Base-by-base conservation (phyloP, 768 basidiomycete species). In the Amanita thiersii region DNA sequence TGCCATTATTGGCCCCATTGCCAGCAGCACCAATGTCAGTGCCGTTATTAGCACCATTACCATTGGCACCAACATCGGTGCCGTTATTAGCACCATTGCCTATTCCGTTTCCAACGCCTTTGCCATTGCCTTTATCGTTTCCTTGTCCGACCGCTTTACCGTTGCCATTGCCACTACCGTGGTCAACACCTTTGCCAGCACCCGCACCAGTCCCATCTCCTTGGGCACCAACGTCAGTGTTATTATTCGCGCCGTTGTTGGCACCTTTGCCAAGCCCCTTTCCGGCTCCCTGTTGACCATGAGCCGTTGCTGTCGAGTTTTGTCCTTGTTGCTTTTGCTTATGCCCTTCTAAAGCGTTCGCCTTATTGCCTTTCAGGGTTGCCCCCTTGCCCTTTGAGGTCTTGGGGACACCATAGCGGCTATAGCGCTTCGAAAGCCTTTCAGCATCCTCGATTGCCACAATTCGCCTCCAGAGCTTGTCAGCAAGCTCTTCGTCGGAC, bases 401-500 rank as follows among this genome's bases (percentile, higher is more conserved):
- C 15, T 51, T 50, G 8, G 52, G 49, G 25, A 61, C 44, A 44
- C 61, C 63, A 6, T 48, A 34, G 29, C 58, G 60, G 46, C 60
- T 64, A 47, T 56, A 65, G 9, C 69, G 65, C 43, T 59, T 67
- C 43, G 56, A 49, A 11, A 66, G 59, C 5, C 53, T 59, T 39
- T 52, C 54, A 31, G 52, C 47, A 17, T 50, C 65, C 25, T 65
- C 65, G 4, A 69, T 46, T 12, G 68, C 44, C 41, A 66, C 59
- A 44, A 77, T 47, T 32, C 77, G 73, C 53, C 71, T 75, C 43
- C 64, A 57, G 39, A 79, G 54, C 44, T 64, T 69, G 15, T 58
- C 60, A 28, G 63, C 58, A 39, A 85, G 69, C 11, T 69, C 63
- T 18, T 64, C 62, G 10, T 62, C 62, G 15, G 72, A 64, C 4